These are phyloP conservation scores for Stylonectria norvegica DNA, from an alignment of 2,329 filamentous ascomycete species.

Conservation along the genomic window DNA sequence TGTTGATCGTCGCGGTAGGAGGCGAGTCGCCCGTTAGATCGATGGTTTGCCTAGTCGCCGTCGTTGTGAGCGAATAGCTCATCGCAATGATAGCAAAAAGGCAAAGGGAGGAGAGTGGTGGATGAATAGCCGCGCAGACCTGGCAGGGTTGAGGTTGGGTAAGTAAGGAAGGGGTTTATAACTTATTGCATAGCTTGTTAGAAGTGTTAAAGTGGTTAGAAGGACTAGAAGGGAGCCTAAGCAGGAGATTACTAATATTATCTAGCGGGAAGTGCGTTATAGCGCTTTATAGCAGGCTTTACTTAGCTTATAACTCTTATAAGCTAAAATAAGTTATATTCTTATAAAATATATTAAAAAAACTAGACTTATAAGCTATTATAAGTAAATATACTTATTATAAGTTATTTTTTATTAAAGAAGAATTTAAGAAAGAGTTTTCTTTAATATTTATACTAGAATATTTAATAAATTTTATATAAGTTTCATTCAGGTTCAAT, in stretches of 20 bases:
- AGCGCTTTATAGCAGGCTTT: background rate
- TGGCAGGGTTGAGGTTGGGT: too few species aligned
- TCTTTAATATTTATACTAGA: too few species aligned
- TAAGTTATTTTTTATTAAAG: slow-evolving; percentile 1
- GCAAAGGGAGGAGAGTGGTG: slow-evolving; percentile 3
- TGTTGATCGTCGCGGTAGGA: slow-evolving; percentile 6
- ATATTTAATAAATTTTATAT: background rate
- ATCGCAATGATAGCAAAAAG: slow-evolving; percentile 14
- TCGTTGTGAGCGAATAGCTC: slow-evolving; percentile 27
- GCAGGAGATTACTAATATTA: slow-evolving; percentile 2
- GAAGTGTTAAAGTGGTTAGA: slow-evolving; percentile 10
- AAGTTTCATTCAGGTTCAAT: too few species aligned
- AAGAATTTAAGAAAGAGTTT: too few species aligned
- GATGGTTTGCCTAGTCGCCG: slow-evolving; percentile 22
- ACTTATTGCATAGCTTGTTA: slow-evolving; percentile 22
- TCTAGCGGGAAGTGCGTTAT: slow-evolving; percentile 6
- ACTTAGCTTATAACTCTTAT: background rate
- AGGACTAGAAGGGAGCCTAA: slow-evolving; percentile 3
- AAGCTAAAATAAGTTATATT: slow-evolving; percentile 3
- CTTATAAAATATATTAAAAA: background rate
- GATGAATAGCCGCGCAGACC: slow-evolving; percentile 3
- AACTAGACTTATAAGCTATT: too few species aligned
- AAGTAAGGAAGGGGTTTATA: slow-evolving; percentile 3
- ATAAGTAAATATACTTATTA: background rate
- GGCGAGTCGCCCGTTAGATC: slow-evolving; percentile 27